Evolutionary conservation across 1,284 basidiomycete genomes (phyloP).

Genomic region (Cryptococcus maquisensis): DNA sequence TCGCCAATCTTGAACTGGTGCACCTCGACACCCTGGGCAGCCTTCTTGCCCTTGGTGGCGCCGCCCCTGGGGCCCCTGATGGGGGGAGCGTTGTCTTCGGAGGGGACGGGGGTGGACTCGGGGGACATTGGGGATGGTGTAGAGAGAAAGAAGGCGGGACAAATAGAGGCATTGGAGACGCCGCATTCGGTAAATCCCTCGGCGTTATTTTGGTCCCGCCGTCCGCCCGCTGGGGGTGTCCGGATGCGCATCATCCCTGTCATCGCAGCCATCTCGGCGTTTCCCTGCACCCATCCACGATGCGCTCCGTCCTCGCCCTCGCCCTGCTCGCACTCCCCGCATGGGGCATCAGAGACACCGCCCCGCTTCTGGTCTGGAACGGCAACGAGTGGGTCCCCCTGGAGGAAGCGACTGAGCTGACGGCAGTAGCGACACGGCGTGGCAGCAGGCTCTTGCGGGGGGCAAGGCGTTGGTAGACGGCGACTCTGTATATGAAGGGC

Average conservation of each 20-base stretch:
- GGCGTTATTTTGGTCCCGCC: background rate
- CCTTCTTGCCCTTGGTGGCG: conserved; percentile 11
- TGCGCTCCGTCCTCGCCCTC: conserved; percentile 24
- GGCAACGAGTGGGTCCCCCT: conserved; percentile 30
- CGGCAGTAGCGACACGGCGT: background rate
- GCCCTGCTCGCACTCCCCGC: conserved; percentile 19
- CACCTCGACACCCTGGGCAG: conserved; percentile 5
- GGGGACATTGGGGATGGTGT: background rate
- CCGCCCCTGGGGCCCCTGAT: conserved; percentile 8
- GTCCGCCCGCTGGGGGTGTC: background rate
- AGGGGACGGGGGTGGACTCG: background rate
- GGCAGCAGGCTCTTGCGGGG: conserved; percentile 21
- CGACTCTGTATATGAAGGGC: conserved; percentile 33
- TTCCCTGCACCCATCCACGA: conserved; percentile 6
- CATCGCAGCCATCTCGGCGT: background rate
- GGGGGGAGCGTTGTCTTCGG: conserved; percentile 1
- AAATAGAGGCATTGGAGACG: background rate
- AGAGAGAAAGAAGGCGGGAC: background rate
- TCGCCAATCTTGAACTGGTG: conserved; percentile 61
- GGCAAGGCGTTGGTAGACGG: conserved; percentile 24
- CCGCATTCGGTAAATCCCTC: background rate
- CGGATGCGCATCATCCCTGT: background rate
- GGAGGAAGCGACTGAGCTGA: background rate
- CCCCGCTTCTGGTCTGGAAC: conserved; percentile 42
- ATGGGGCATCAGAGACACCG: conserved; percentile 38